A percentile compares a stretch with the other conserved stretches of the same genome.
Evolutionary conservation across 495 filamentous ascomycete species (phyloP).

Genomic region (Pyrenopolyporus hunteri): DNA sequence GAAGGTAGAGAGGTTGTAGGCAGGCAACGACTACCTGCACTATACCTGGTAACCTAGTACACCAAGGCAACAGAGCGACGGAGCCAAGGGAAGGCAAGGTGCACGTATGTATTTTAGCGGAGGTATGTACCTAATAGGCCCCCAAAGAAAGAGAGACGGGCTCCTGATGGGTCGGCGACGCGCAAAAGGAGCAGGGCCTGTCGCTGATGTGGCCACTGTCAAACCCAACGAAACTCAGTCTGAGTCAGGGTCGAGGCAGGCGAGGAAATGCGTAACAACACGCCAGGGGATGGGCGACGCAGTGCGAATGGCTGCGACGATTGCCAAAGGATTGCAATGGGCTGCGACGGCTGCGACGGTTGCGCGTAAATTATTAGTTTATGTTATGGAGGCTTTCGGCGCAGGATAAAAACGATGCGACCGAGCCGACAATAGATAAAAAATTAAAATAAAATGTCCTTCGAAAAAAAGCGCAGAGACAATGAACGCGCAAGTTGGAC

Average conservation of each 20-base stretch:
- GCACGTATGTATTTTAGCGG: too few species aligned
- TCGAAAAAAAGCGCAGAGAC: slow-evolving; percentile 18
- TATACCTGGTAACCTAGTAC: too few species aligned
- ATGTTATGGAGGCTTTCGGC: slow-evolving; percentile 10
- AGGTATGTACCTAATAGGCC: too few species aligned
- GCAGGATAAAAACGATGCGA: slow-evolving; percentile 40
- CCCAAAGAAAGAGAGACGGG: slow-evolving; percentile 11
- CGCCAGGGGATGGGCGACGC: slow-evolving; percentile 5
- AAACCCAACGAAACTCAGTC: slow-evolving; percentile 44
- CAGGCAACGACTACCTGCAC: too few species aligned
- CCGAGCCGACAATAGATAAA: slow-evolving; percentile 39
- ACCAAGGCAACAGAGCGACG: slow-evolving; percentile 21
- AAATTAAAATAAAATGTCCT: slow-evolving; percentile 40
- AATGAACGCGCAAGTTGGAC: slow-evolving; percentile 27
- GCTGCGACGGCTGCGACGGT: too few species aligned
- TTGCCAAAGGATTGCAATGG: too few species aligned
- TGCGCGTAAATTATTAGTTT: slow-evolving; percentile 34
- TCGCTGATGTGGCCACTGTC: slow-evolving; percentile 44
- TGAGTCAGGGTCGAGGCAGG: slow-evolving; percentile 41
- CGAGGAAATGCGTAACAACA: slow-evolving; percentile 31
- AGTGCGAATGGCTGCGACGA: slow-evolving; percentile 27
- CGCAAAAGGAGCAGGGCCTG: slow-evolving; percentile 38
- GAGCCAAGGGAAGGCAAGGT: slow-evolving; percentile 28
- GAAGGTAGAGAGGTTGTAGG: too few species aligned
- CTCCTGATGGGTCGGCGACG: slow-evolving; percentile 36